Base-by-base conservation (phyloP, 129 eudicot genomes). In the Sambucus nigra region DNA sequence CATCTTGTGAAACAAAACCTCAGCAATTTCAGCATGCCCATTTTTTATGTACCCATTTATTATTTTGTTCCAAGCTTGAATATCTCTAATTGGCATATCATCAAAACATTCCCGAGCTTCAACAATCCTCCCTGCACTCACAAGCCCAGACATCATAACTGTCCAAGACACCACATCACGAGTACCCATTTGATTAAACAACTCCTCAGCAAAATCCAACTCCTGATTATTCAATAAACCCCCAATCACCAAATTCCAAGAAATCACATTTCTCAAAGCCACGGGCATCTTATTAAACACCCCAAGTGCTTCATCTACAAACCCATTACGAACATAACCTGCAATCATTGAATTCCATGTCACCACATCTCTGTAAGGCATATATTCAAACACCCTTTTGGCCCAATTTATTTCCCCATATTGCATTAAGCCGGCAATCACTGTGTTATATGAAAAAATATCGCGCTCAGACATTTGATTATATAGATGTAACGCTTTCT, bases 121-220 rank as follows among this genome's bases (percentile, higher is more conserved):
- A 41, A 38, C 47, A 68, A 74, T 56, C 25, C 48, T 28, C 0
- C 67, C 80, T 8, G 61, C 67, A 27, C 49, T 56, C 28, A 68
- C 20, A 49, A 21, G 50, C 22, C 75, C 80, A 12, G 67, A 56
- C 65, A 74, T 46, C 55, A 74, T 57, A 22, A 63, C 53, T 50
- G 80, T 74, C 80, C 80, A 68, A 2, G 80, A 74, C 5, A 35
- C 75, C 13, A 74, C 71, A 16, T 74, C 80, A 33, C 71, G 20
- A 3, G 19, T 18, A 9, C 33, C 15, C 72, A 71, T 71, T 25
- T 28, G 26, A 6, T 51, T 33, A 50, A 71, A 71, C 52, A 71
- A 25, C 50, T 65, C 28, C 56, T 52, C 60, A 41, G 71, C 77
- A 53, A 47, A 24, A 19, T 52, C 71, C 59, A 74, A 33, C 44